phyloP scores from a whole-genome alignment of 768 basidiomycete genomes.

The Leucocoprinus leucothites region DNA sequence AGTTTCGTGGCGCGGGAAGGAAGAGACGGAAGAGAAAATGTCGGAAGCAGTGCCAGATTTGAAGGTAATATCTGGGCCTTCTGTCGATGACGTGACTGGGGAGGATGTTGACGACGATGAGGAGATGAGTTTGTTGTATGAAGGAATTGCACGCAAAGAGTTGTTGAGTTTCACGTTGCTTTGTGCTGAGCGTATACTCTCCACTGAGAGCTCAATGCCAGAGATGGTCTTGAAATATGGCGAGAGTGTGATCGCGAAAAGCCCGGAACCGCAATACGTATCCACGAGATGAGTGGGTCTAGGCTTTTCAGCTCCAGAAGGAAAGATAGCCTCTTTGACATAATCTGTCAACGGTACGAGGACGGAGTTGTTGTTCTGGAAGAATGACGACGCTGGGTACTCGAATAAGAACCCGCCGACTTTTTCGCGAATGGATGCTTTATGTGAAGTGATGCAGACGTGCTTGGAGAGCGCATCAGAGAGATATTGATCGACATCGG shows the following conservation, averaged over 20 bases:
- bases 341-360: slow-evolving; percentile 82
- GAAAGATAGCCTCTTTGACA: slow-evolving; percentile 72
- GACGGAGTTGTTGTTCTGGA: slow-evolving; percentile 98
- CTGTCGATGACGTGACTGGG: not conserved
- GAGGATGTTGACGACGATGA: not conserved
- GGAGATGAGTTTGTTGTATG: not conserved
- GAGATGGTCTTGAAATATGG: slow-evolving; percentile 68
- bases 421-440: slow-evolving; percentile 74
- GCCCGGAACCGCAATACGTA: slow-evolving; percentile 88
- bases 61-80: slow-evolving; percentile 54
- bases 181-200: slow-evolving; percentile 67
- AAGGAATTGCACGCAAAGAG: slow-evolving; percentile 1
- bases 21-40: slow-evolving; percentile 66
- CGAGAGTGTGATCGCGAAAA: slow-evolving; percentile 84
- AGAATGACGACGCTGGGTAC: slow-evolving; percentile 86
- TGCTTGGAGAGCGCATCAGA: slow-evolving; percentile 50
- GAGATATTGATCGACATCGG: slow-evolving; percentile 29
- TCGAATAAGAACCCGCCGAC: slow-evolving; percentile 83
- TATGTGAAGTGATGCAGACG: slow-evolving; percentile 82
- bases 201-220: slow-evolving; percentile 82
- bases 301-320: slow-evolving; percentile 20
- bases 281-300: slow-evolving; percentile 82
- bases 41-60: slow-evolving; percentile 80
- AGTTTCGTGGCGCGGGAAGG: slow-evolving; percentile 63
- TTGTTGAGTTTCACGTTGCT: slow-evolving; percentile 65